Percentiles rank a stretch among this genome's conserved stretches.
Conservation (phyloP, 768 basidiomycete genomes). For the Podaxis sp. region DNA sequence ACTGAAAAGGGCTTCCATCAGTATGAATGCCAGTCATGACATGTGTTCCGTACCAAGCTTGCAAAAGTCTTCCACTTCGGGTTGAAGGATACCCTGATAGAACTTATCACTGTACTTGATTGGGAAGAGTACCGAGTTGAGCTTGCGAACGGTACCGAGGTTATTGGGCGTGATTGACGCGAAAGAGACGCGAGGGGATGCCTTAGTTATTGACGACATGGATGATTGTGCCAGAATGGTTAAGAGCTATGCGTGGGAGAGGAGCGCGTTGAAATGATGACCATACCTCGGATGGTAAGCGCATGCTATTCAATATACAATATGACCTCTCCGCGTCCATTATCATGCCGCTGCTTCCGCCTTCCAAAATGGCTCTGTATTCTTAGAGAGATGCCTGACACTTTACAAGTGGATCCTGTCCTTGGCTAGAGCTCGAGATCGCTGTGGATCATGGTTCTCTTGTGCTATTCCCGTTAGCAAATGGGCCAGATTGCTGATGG, state of each 20-base stretch:
- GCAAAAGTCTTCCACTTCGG: slow-evolving; percentile 84
- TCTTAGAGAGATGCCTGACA: background rate
- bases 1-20: slow-evolving; percentile 42
- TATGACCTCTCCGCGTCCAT: background rate
- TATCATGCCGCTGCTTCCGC: background rate
- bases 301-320: background rate
- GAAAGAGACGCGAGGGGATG: slow-evolving; percentile 54
- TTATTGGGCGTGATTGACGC: slow-evolving; percentile 79
- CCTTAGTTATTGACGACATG: slow-evolving; percentile 15
- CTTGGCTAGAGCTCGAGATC: background rate
- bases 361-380: background rate
- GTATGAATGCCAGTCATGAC: slow-evolving; percentile 13
- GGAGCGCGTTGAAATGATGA: background rate
- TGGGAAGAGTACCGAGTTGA: slow-evolving; percentile 80
- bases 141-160: slow-evolving; percentile 71
- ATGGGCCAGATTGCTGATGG: background rate
- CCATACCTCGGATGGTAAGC: slow-evolving; percentile 4
- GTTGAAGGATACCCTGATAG: slow-evolving; percentile 73
- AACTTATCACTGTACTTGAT: slow-evolving; percentile 89
- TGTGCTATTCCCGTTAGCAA: background rate
- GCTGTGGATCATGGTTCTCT: background rate
- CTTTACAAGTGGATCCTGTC: background rate
- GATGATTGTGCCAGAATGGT: slow-evolving; percentile 4
- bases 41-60: slow-evolving; percentile 68
- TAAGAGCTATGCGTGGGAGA: slow-evolving; percentile 13